phyloP scores from a whole-genome alignment of 2,329 filamentous ascomycete genomes.

The Beauveria asiatica region DNA sequence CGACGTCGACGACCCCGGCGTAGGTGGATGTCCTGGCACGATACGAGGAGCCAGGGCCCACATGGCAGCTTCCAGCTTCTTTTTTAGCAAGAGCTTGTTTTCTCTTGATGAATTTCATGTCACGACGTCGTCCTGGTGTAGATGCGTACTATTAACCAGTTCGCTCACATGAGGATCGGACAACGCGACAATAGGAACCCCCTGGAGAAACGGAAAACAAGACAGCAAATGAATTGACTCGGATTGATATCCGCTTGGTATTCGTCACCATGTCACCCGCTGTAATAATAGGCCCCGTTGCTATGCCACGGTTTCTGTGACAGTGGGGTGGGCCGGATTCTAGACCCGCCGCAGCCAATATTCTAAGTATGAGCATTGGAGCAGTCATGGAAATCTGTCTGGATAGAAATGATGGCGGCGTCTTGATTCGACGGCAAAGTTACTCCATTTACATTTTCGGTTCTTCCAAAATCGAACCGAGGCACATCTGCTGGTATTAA shows the following conservation, averaged over 20 bases:
- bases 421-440: too few species aligned
- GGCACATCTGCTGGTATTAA: not conserved
- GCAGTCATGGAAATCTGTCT: not conserved
- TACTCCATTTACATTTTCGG: too few species aligned
- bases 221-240: not conserved
- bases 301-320: not conserved
- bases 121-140: too few species aligned
- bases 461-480: too few species aligned
- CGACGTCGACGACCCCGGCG: not conserved
- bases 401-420: too few species aligned
- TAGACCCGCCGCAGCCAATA: not conserved
- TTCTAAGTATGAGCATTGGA: not conserved
- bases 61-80: not conserved
- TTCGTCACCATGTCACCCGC: not conserved
- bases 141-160: too few species aligned
- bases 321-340: not conserved
- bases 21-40: not conserved
- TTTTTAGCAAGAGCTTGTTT: constrained; percentile 1
- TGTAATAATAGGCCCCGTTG: not conserved
- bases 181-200: too few species aligned
- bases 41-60: not conserved
- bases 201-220: too few species aligned
- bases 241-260: not conserved
- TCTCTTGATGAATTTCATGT: not conserved
- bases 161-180: too few species aligned